Percentiles rank a stretch among this genome's conserved stretches.
phyloP scores from a whole-genome alignment of 257 asterid species.

The Misopates orontium region DNA sequence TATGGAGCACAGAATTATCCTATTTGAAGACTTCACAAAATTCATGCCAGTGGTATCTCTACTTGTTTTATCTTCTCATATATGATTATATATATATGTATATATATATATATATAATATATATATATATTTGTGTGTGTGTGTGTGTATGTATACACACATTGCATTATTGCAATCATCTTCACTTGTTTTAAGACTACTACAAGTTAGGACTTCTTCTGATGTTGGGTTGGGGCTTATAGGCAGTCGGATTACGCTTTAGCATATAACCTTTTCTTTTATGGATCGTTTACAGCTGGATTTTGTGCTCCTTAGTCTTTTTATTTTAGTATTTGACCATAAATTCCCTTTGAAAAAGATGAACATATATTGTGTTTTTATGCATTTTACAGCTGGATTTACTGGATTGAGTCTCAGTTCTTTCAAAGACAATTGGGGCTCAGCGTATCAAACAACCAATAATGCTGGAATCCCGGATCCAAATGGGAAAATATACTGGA shows the following conservation, averaged over 20 bases:
- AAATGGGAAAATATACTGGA: constrained; percentile 75
- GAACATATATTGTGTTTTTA: constrained; percentile 34
- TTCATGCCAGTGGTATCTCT: not conserved
- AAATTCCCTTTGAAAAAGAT: constrained; percentile 21
- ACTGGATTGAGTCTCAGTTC: constrained; percentile 88
- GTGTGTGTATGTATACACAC: too few species aligned
- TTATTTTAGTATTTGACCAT: not conserved
- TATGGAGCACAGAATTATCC: not conserved
- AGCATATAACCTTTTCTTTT: not conserved
- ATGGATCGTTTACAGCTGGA: not conserved
- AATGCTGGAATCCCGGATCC: constrained; percentile 99
- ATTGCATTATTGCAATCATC: not conserved
- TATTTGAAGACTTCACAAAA: not conserved
- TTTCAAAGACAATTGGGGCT: constrained; percentile 77
- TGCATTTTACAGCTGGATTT: constrained; percentile 69
- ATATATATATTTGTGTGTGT: too few species aligned
- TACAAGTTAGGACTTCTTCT: too few species aligned
- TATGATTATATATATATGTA: too few species aligned
- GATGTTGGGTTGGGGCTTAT: too few species aligned
- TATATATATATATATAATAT: too few species aligned
- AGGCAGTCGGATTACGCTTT: not conserved
- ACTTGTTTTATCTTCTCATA: not conserved
- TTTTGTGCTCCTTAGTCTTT: not conserved
- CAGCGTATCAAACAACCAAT: constrained; percentile 82
- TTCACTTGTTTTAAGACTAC: too few species aligned